Evolutionary conservation across 1,139 yeast genomes (phyloP), one percentile per base, ranked within the genome.

Genomic region (Eremothecium sinecaudum): DNA sequence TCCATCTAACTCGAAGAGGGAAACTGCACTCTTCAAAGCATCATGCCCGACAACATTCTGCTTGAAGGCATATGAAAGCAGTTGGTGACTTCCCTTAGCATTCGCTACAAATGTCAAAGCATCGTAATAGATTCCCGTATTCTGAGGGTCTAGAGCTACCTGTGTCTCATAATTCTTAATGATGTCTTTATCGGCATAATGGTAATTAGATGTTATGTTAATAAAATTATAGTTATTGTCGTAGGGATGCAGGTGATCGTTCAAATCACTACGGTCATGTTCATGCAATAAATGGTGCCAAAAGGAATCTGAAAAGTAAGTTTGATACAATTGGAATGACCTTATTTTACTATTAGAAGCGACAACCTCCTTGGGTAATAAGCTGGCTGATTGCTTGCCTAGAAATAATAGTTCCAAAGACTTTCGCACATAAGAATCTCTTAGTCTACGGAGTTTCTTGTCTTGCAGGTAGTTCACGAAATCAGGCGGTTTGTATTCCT

Each of bases 81-180:
- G 52, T 24, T 62, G 66, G 34, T 66, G 66, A 5, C 71, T 65
- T 4, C 64, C 56, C 32, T 74, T 63, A 1, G 57, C 45, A 13
- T 66, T 64, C 0, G 77, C 68, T 28, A 76, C 60, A 24, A 56
- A 66, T 11, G 58, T 62, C 24, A 79, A 50, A 0, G 84, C 75
- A 53, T 87, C 96, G 38, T 79, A 75, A 47, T 84, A 86, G 31
- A 66, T 60, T 5, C 84, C 72, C 4, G 61, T 56, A 43, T 75
- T 70, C 0, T 38, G 46, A 0, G 72, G 68, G 51, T 86, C 94
- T 6, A 73, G 58, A 1, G 51, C 47, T 1, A 65, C 56, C 18
- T 79, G 71, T 5, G 61, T 59, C 31, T 76, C 77, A 55, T 75
- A 87, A 37, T 84, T 72, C 30, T 66, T 66, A 21, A 73, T 68